A percentile compares a stretch with the other conserved stretches of the same genome.
Evolutionary conservation across 2,329 filamentous ascomycete species (phyloP).

Genomic region (Cladorrhinum sp.): DNA sequence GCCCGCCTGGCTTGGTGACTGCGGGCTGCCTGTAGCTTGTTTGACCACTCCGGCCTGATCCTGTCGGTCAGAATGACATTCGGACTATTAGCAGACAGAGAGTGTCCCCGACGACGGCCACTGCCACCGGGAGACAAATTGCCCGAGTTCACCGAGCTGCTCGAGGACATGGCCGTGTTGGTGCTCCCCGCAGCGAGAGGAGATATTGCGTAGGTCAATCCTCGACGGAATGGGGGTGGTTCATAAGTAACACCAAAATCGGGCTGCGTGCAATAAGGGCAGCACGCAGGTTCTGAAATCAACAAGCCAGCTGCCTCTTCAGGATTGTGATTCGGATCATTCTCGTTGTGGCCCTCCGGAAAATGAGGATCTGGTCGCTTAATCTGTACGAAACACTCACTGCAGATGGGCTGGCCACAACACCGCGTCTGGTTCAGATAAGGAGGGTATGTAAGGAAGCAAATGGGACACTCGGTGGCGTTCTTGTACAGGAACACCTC

Average conservation of each 20-base stretch:
- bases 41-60: constrained; percentile 90
- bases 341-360: constrained; percentile 68
- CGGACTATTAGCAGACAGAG: constrained; percentile 76
- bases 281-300: constrained; percentile 86
- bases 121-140: constrained; percentile 40
- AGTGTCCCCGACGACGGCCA: constrained; percentile 45
- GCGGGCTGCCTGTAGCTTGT: constrained; percentile 80
- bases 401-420: constrained; percentile 94
- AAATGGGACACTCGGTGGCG: constrained; percentile 87
- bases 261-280: constrained; percentile 90
- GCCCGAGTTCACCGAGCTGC: constrained; percentile 69
- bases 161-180: constrained; percentile 78
- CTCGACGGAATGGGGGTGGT: constrained; percentile 81
- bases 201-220: constrained; percentile 64
- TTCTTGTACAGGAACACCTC: constrained; percentile 95
- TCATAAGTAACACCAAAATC: constrained; percentile 98
- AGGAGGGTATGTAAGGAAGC: constrained; percentile 91
- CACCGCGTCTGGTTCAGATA: constrained; percentile 93
- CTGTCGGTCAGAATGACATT: constrained; percentile 89
- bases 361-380: constrained; percentile 90
- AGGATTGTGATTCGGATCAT: constrained; percentile 36
- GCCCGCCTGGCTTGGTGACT: constrained; percentile 82
- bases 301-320: constrained; percentile 62
- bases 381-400: constrained; percentile 98
- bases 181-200: constrained; percentile 48